These are phyloP conservation scores for Colletotrichum sp. DNA, from an alignment of 2,329 filamentous ascomycete genomes.

Conservation along the genomic window DNA sequence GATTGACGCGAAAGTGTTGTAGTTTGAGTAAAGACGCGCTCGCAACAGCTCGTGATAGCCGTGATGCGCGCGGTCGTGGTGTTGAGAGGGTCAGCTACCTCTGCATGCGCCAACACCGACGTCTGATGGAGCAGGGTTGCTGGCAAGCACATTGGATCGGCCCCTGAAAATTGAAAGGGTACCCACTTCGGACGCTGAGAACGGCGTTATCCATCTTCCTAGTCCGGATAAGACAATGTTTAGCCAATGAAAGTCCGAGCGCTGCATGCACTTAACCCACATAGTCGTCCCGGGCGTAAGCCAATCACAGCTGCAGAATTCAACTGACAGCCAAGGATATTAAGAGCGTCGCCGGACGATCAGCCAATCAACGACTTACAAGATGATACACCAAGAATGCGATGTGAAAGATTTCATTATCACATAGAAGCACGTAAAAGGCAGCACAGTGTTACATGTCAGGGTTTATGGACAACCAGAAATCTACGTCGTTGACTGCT, in stretches of 20 bases:
- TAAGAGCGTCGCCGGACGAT: not conserved
- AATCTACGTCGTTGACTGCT: not conserved
- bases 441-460: not conserved
- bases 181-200: not conserved
- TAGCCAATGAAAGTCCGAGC: not conserved
- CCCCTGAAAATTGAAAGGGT: not conserved
- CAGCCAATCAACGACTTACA: not conserved
- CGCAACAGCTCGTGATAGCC: not conserved
- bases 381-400: not conserved
- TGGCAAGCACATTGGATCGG: not conserved
- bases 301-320: not conserved
- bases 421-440: not conserved
- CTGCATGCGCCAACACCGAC: conserved; percentile 2
- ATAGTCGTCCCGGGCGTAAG: not conserved
- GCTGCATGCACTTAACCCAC: not conserved
- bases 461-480: not conserved
- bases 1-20: not conserved
- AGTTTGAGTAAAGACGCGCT: not conserved
- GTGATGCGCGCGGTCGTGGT: conserved; percentile 7
- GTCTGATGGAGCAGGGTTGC: conserved; percentile 17
- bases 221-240: not conserved
- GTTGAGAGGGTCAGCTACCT: not conserved
- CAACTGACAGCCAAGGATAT: not conserved
- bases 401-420: not conserved
- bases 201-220: not conserved